These are phyloP conservation scores for Cercospora janseana DNA, from an alignment of 2,329 filamentous ascomycete species.

Conservation along the genomic window DNA sequence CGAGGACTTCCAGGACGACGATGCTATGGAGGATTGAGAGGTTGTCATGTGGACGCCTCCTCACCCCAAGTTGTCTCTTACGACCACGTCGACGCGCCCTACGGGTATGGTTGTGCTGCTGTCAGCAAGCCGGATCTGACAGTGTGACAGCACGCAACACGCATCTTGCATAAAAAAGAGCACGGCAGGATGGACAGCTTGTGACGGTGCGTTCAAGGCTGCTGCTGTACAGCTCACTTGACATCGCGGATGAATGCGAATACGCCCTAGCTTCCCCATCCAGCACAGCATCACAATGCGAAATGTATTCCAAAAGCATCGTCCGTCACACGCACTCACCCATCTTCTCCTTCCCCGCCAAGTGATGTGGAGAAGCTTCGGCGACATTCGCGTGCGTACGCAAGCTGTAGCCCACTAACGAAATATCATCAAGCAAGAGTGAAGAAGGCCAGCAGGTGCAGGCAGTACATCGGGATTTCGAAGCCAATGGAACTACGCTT, in stretches of 20 bases:
- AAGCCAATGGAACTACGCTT: background rate
- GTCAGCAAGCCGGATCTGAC: background rate
- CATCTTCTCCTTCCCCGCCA: background rate
- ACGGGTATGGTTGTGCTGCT: background rate
- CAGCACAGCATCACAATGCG: conserved; percentile 10
- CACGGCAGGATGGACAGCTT: conserved; percentile 6
- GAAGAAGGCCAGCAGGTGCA: background rate
- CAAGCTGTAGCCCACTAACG: too few species aligned
- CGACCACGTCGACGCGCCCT: background rate
- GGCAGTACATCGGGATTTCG: background rate
- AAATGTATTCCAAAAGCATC: conserved; percentile 4
- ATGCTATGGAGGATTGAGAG: conserved; percentile 38
- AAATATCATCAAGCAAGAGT: background rate
- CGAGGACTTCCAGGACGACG: conserved; percentile 63
- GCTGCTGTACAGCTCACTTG: conserved; percentile 1
- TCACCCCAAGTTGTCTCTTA: conserved; percentile 1
- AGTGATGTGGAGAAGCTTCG: too few species aligned
- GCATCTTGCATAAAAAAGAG: conserved; percentile 11
- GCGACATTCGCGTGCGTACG: too few species aligned
- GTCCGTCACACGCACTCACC: background rate
- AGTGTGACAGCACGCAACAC: background rate
- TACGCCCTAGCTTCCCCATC: background rate
- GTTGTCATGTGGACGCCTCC: background rate
- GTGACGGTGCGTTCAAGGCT: conserved; percentile 11
- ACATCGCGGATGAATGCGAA: conserved; percentile 1